A percentile compares a stretch with the other conserved stretches of the same genome.
Conservation (phyloP, 1,284 basidiomycete species). For the Marasmius fiardii region DNA sequence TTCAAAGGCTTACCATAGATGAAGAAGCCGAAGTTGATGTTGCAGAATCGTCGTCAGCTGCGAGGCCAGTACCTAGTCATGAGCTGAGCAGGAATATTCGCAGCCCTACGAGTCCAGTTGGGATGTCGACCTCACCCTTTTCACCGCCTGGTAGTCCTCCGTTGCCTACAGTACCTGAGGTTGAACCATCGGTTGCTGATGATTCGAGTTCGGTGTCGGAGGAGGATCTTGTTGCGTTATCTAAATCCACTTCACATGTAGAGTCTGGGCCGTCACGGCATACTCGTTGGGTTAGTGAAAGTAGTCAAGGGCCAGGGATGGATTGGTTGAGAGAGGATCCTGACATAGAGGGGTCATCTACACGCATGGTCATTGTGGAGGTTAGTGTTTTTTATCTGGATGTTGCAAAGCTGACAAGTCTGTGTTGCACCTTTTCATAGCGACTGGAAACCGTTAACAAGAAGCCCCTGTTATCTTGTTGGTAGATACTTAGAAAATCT, state of each 20-base stretch:
- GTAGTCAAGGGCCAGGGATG: conserved; percentile 37
- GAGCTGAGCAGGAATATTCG: not conserved
- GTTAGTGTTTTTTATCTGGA: conserved; percentile 35
- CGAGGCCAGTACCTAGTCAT: conserved; percentile 1
- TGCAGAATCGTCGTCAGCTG: conserved; percentile 40
- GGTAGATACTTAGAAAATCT: no score
- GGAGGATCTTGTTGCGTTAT: conserved; percentile 69
- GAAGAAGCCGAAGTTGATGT: conserved; percentile 54
- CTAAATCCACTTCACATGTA: conserved; percentile 69
- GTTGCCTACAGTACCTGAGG: conserved; percentile 54
- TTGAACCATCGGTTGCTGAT: conserved; percentile 33
- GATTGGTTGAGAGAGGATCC: conserved; percentile 62
- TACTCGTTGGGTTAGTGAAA: conserved; percentile 43
- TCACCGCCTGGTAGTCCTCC: conserved; percentile 45
- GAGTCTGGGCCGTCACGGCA: conserved; percentile 43
- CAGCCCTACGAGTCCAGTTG: not conserved
- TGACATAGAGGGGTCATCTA: conserved; percentile 46
- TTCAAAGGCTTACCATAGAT: conserved; percentile 62
- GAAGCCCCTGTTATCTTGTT: conserved; percentile 68
- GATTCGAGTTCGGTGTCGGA: conserved; percentile 53
- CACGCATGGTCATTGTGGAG: conserved; percentile 66
- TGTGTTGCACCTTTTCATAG: conserved; percentile 32
- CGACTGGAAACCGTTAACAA: conserved; percentile 68
- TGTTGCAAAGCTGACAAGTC: not conserved
- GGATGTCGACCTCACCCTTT: conserved; percentile 34